Conservation (phyloP, 2,329 filamentous ascomycete species). For the Cladophialophora bantiana region DNA sequence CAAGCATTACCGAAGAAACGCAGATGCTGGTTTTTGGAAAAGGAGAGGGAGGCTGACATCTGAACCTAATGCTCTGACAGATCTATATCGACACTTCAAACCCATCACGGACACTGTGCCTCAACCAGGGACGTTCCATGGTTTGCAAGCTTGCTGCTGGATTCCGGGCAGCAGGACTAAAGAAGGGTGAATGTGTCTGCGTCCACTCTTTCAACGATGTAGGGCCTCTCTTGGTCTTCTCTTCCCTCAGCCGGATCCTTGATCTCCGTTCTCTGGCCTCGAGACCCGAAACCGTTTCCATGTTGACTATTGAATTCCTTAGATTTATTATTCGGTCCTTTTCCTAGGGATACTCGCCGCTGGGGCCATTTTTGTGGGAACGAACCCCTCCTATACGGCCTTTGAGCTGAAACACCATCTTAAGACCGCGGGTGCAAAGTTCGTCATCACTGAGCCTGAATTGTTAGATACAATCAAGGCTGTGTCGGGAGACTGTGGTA, state of each 20-base stretch:
- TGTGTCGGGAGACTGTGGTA: constrained; percentile 43
- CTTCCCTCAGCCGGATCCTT: not conserved
- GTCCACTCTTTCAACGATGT: constrained; percentile 63
- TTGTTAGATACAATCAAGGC: constrained; percentile 48
- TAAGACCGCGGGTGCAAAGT: constrained; percentile 51
- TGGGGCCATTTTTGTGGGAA: constrained; percentile 59
- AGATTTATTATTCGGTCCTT: constrained; percentile 50
- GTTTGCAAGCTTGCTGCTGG: constrained; percentile 61
- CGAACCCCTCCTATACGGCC: constrained; percentile 57
- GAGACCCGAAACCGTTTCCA: not conserved
- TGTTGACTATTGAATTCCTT: not conserved
- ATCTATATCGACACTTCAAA: constrained; percentile 59
- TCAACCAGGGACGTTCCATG: constrained; percentile 37
- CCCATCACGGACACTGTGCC: constrained; percentile 43
- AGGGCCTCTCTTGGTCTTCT: not conserved
- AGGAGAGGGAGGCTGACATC: not conserved
- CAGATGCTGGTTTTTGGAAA: not conserved
- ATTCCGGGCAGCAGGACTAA: constrained; percentile 42
- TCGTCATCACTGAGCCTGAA: constrained; percentile 54
- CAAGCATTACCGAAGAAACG: not conserved
- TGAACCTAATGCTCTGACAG: constrained; percentile 26
- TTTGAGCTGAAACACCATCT: constrained; percentile 58
- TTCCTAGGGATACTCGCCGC: constrained; percentile 54
- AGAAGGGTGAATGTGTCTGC: constrained; percentile 61
- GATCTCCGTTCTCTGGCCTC: not conserved